Base-by-base conservation (phyloP, 257 asterid species). In the Salvia splendens region DNA sequence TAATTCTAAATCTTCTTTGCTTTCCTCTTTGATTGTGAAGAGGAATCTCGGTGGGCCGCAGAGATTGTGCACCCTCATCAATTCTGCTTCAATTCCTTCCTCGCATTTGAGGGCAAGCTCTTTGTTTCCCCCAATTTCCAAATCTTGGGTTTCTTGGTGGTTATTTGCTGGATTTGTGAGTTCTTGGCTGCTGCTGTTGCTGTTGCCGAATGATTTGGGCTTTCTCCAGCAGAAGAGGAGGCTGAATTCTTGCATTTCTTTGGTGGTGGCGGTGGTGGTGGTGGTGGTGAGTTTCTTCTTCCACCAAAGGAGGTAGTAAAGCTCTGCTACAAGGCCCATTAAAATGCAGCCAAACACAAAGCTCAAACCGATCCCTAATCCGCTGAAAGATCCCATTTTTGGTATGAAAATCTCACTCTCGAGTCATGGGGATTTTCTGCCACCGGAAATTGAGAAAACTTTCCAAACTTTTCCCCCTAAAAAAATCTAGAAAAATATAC, bases 1-100 rank as follows among this genome's bases (percentile, higher is more conserved):
- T 8, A 40, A 40, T 53, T 93, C 99, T 80, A 93, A 81, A 79
- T 90, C 99, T 64, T 93, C 99, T 41, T 50, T 89, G 30, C 95
- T 87, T 74, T 93, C 99, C 48, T 93, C 99, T 45, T 84, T 87
- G 51, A 93, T 93, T 8, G 99, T 85, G 88, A 85, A 93, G 58
- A 93, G 89, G 51, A 93, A 93, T 64, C 97, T 82, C 11, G 98
- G 97, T 2, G 98, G 98, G 43, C 98, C 98, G 70, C 92, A 75
- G 4, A 93, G 89, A 38, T 90, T 90, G 80, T 93, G 96, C 40
- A 85, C 61, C 67, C 97, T 80, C 95, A 85, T 90, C 54, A 93
- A 46, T 77, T 93, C 99, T 5, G 83, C 64, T 20, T 88, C 99
- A 2, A 86, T 78, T 10, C 90, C 77, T 12, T 85, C 95, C 48